These are phyloP conservation scores for Alternaria incomplexa DNA, from an alignment of 2,329 filamentous ascomycete genomes.

Conservation along the genomic window DNA sequence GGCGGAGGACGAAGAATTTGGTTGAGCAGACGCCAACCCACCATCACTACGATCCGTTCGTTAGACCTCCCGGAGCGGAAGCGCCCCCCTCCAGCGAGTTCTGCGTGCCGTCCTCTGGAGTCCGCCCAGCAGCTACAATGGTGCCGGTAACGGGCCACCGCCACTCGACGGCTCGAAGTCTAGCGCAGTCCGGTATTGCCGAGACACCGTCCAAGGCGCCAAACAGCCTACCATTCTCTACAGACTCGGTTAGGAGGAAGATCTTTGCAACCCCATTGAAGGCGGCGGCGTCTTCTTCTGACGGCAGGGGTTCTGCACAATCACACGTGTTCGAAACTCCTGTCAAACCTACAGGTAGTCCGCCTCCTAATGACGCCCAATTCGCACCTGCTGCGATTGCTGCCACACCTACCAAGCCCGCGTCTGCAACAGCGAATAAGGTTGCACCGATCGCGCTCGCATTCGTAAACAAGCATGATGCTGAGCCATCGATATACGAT, in stretches of 20 bases:
- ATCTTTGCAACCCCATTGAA: conserved; percentile 46
- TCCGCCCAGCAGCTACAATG: conserved; percentile 34
- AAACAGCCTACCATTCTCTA: conserved; percentile 35
- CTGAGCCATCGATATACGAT: conserved; percentile 48
- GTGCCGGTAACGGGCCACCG: conserved; percentile 37
- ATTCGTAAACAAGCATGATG: conserved; percentile 14
- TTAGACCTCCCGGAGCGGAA: conserved; percentile 19
- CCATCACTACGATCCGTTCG: conserved; percentile 33
- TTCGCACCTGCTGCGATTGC: conserved; percentile 16
- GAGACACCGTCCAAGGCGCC: conserved; percentile 54
- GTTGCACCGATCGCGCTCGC: conserved; percentile 10
- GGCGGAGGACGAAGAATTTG: conserved; percentile 40
- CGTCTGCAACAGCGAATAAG: not conserved
- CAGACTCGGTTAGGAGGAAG: conserved; percentile 30
- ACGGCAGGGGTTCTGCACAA: not conserved
- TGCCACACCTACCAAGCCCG: conserved; percentile 28
- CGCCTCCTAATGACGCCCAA: conserved; percentile 11
- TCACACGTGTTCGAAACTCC: conserved; percentile 32
- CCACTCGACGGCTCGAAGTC: conserved; percentile 36
- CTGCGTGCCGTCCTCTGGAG: conserved; percentile 50
- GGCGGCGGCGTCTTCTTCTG: conserved; percentile 6
- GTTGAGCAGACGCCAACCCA: conserved; percentile 39
- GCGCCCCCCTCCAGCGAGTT: conserved; percentile 38
- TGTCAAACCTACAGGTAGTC: conserved; percentile 23
- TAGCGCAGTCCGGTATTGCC: conserved; percentile 41